A percentile compares a stretch with the other conserved stretches of the same genome.
Evolutionary conservation across 225 moss, liverwort and hornwort species (phyloP).

Genomic region (Polytrichum formosum): DNA sequence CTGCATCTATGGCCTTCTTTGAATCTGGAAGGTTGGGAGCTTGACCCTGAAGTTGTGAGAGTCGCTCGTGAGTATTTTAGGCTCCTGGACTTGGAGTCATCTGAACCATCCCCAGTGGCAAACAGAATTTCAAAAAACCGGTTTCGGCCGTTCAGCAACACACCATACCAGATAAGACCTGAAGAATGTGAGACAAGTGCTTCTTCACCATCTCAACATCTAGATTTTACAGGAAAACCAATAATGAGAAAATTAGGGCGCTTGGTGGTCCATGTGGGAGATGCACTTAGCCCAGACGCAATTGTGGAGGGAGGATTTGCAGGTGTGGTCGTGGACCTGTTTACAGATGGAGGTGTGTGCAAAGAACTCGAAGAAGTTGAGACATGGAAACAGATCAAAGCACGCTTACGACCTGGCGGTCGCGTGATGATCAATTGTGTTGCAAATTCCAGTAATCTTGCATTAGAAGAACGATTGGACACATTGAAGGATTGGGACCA

Average conservation of each 20-base stretch:
- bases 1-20: slow-evolving; percentile 49
- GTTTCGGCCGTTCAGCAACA: neutral
- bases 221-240: neutral
- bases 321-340: slow-evolving; percentile 62
- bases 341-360: slow-evolving; percentile 46
- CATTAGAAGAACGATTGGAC: slow-evolving; percentile 11
- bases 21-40: slow-evolving; percentile 63
- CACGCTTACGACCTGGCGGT: slow-evolving; percentile 31
- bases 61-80: slow-evolving; percentile 56
- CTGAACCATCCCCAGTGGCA: neutral
- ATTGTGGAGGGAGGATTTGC: slow-evolving; percentile 41
- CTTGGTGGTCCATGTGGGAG: slow-evolving; percentile 55
- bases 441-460: slow-evolving; percentile 42
- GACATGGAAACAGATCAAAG: slow-evolving; percentile 39
- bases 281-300: slow-evolving; percentile 37
- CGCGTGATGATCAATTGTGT: slow-evolving; percentile 67
- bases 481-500: slow-evolving; percentile 37
- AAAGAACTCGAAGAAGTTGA: slow-evolving; percentile 32
- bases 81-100: slow-evolving; percentile 44
- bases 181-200: neutral
- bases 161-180: neutral
- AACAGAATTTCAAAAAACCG: neutral
- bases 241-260: slow-evolving; percentile 17
- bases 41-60: slow-evolving; percentile 58
- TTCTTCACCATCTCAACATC: neutral